Conservation (phyloP, 129 eudicot species). For the Solidago caesia region DNA sequence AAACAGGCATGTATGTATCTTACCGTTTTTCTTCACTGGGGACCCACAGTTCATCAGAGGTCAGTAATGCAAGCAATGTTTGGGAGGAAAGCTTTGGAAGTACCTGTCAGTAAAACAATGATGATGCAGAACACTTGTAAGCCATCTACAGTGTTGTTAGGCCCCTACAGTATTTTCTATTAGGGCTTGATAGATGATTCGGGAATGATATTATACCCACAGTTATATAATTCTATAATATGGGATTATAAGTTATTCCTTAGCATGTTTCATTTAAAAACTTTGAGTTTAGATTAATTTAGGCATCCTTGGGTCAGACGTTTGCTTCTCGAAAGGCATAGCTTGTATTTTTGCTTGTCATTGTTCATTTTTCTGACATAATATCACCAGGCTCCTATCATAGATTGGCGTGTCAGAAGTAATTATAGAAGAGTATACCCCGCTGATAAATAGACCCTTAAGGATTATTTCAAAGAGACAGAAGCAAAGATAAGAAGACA, state of each 20-base stretch:
- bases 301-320: no score
- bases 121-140: slow-evolving; percentile 2
- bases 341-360: no score
- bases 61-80: slow-evolving; percentile 82
- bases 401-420: neutral
- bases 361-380: no score
- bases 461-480: neutral
- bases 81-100: slow-evolving; percentile 96
- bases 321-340: no score
- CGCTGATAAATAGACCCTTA: neutral
- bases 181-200: no score
- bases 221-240: no score
- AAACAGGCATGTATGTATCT: slow-evolving; percentile 20
- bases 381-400: no score
- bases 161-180: no score
- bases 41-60: slow-evolving; percentile 95
- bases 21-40: slow-evolving; percentile 97
- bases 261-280: no score
- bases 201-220: no score
- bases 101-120: slow-evolving; percentile 47
- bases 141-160: neutral
- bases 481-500: slow-evolving; percentile 2
- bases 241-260: no score
- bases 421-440: neutral
- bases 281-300: no score